These are phyloP conservation scores for Grigorovia jiainica DNA, from an alignment of 805 yeast species.

Conservation along the genomic window DNA sequence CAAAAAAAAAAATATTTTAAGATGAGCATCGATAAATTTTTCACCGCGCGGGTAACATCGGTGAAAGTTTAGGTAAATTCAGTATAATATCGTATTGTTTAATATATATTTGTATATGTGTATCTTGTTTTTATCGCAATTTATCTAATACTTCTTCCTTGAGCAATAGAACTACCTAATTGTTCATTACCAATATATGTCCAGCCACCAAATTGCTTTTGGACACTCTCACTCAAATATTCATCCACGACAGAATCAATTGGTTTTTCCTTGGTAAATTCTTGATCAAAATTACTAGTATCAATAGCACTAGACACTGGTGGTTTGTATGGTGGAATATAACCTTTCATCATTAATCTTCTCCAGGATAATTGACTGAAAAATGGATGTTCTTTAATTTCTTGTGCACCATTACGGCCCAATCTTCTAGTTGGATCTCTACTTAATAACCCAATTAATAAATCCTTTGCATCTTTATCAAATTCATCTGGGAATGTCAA, in stretches of 20 bases:
- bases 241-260: slow-evolving; percentile 93
- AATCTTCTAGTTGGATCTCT: slow-evolving; percentile 79
- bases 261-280: slow-evolving; percentile 87
- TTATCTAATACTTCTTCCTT: slow-evolving; percentile 25
- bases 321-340: slow-evolving; percentile 93
- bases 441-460: slow-evolving; percentile 62
- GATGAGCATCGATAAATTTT: slow-evolving; percentile 5
- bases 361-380: slow-evolving; percentile 88
- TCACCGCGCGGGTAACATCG: slow-evolving; percentile 1
- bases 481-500: slow-evolving; percentile 80
- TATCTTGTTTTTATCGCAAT: background rate
- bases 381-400: slow-evolving; percentile 75
- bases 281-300: slow-evolving; percentile 87
- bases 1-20: background rate
- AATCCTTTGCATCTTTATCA: slow-evolving; percentile 76
- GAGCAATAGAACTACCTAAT: slow-evolving; percentile 30
- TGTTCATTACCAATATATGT: slow-evolving; percentile 72
- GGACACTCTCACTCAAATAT: slow-evolving; percentile 87
- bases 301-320: slow-evolving; percentile 77
- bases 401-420: slow-evolving; percentile 71
- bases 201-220: slow-evolving; percentile 98
- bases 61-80: no score
- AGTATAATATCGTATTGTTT: no score
- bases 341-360: slow-evolving; percentile 71
- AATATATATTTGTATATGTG: background rate